phyloP scores from a whole-genome alignment of 306 rosid genomes.

The Sechiopsis laciniata region DNA sequence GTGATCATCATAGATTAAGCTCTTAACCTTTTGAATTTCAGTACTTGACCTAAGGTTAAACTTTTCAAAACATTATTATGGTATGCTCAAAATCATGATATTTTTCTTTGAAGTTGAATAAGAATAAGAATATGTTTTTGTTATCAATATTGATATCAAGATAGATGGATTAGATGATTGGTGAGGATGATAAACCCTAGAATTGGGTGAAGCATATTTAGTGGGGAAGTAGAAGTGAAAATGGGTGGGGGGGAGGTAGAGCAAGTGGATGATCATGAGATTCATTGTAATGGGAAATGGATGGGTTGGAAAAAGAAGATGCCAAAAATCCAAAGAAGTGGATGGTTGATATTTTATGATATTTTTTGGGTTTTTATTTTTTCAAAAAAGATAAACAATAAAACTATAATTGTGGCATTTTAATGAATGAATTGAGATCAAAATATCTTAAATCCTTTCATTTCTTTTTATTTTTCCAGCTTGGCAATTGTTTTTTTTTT shows the following conservation, averaged over 20 bases:
- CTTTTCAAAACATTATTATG: no score
- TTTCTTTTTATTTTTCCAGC: conserved; percentile 13
- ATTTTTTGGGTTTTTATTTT: background rate
- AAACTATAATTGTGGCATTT: background rate
- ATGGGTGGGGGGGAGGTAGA: conserved; percentile 1
- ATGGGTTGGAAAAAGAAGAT: conserved; percentile 9
- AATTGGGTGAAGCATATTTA: conserved; percentile 1
- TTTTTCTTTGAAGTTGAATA: background rate
- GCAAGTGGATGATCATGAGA: conserved; percentile 6
- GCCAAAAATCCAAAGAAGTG: conserved; percentile 1
- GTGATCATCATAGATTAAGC: no score
- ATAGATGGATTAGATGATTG: background rate
- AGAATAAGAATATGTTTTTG: background rate
- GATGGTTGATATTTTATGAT: background rate
- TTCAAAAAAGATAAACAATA: no score
- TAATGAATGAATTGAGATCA: background rate
- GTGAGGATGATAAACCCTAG: background rate
- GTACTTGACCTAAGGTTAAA: no score
- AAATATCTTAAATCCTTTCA: conserved; percentile 2
- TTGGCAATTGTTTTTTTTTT: background rate
- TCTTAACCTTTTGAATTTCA: no score
- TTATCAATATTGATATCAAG: background rate
- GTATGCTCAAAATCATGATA: background rate
- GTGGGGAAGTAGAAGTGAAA: background rate
- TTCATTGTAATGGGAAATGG: background rate